phyloP scores from a whole-genome alignment of 73 alveolate species.

The Paramecium tetraurelia region DNA sequence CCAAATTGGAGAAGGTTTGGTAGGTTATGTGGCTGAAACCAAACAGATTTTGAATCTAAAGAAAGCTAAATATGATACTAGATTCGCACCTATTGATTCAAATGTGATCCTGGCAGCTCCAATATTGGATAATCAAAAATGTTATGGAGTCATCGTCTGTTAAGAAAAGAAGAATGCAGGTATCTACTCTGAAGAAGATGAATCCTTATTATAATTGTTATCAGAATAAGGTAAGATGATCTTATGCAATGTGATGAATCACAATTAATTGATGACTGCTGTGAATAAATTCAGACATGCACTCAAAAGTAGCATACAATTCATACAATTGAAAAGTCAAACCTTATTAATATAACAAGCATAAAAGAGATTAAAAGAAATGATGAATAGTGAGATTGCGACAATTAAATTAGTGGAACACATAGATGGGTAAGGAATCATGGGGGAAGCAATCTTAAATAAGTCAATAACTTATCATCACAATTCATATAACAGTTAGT shows the following conservation, averaged over 20 bases:
- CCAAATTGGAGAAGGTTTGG: slow-evolving; percentile 30
- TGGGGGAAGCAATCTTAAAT: neutral
- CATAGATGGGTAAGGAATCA: neutral
- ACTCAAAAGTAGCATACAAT: neutral
- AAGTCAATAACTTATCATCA: neutral
- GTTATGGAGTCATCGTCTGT: slow-evolving; percentile 32
- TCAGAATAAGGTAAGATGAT: slow-evolving; percentile 26
- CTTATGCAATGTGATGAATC: neutral
- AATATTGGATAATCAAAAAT: neutral
- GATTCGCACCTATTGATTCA: neutral
- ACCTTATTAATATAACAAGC: neutral
- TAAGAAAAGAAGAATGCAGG: neutral
- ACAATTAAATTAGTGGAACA: neutral
- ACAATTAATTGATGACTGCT: neutral
- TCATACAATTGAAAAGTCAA: neutral
- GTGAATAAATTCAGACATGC: neutral
- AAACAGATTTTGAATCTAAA: neutral
- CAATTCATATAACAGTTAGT: slow-evolving; percentile 21
- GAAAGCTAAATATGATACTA: slow-evolving; percentile 28
- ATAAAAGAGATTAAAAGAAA: neutral
- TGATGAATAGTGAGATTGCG: slow-evolving; percentile 14
- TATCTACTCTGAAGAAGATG: slow-evolving; percentile 13
- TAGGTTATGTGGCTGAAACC: slow-evolving; percentile 19
- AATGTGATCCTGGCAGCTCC: slow-evolving; percentile 35
- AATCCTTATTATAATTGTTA: neutral